phyloP scores from a whole-genome alignment of 306 rosid species.

The Trifolium dubium region DNA sequence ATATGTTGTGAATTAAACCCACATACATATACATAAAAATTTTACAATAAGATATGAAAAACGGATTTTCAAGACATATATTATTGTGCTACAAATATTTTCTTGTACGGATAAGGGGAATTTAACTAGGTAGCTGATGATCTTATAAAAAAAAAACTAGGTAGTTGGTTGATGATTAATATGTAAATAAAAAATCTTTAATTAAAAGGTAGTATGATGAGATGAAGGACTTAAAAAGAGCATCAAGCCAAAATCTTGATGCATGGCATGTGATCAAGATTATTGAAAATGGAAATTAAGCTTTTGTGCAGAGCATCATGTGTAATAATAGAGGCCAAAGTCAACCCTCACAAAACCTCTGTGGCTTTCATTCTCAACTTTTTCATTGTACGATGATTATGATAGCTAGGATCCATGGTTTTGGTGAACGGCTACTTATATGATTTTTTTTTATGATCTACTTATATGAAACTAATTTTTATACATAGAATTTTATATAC shows the following conservation, averaged over 20 bases:
- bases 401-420: constrained; percentile 12
- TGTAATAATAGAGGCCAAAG: constrained; percentile 43
- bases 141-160: too few species aligned
- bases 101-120: constrained; percentile 4
- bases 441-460: too few species aligned
- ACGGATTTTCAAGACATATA: neutral
- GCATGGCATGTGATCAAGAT: constrained; percentile 43
- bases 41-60: neutral
- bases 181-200: constrained; percentile 26
- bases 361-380: neutral
- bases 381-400: constrained; percentile 27
- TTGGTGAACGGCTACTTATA: neutral
- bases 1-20: neutral
- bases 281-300: constrained; percentile 42
- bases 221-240: constrained; percentile 10
- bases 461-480: too few species aligned
- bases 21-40: neutral
- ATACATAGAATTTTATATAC: too few species aligned
- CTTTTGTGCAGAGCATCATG: constrained; percentile 28
- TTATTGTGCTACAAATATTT: neutral
- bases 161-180: constrained; percentile 14
- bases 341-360: constrained; percentile 44
- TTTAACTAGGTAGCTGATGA: neutral
- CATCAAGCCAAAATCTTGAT: constrained; percentile 33
- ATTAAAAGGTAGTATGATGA: constrained; percentile 23